phyloP scores from a whole-genome alignment of 192 early-diverging fungal genomes.

The Coemansia brasiliensis region DNA sequence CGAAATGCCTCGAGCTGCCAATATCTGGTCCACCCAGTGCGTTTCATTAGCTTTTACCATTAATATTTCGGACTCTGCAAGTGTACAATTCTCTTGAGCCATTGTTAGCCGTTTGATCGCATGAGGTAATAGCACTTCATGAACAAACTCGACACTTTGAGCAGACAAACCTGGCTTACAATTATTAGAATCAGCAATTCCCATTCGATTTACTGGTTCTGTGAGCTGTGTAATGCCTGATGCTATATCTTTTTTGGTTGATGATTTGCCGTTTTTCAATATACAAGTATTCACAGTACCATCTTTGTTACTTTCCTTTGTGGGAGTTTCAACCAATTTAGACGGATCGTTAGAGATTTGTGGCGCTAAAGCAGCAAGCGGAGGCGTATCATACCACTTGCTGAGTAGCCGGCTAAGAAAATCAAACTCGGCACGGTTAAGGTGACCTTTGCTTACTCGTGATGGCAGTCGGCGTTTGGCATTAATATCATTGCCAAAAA shows the following conservation, averaged over 20 bases:
- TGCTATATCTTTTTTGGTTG: not conserved
- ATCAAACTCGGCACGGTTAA: constrained; percentile 51
- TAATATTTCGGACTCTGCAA: constrained; percentile 32
- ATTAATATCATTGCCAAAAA: constrained; percentile 28
- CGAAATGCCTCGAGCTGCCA: constrained; percentile 32
- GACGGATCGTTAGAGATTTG: too few species aligned
- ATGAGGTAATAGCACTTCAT: constrained; percentile 52
- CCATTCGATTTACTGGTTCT: not conserved
- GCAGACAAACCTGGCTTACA: not conserved
- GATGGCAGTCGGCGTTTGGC: constrained; percentile 23
- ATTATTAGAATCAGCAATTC: not conserved
- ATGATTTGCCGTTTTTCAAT: not conserved
- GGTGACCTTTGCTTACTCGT: constrained; percentile 25
- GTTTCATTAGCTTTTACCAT: constrained; percentile 27
- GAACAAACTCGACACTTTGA: constrained; percentile 30
- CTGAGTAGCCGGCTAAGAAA: constrained; percentile 40
- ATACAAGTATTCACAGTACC: not conserved
- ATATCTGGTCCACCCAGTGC: constrained; percentile 49
- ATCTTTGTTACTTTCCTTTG: not conserved
- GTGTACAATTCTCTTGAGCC: constrained; percentile 32
- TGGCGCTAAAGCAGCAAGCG: constrained; percentile 12
- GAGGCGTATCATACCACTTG: constrained; percentile 39
- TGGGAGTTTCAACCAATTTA: not conserved
- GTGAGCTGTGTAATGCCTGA: constrained; percentile 8
- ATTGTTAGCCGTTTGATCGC: constrained; percentile 39